Evolutionary conservation across 352 stramenopile genomes (phyloP).

Genomic region (Globisporangium ultimum): DNA sequence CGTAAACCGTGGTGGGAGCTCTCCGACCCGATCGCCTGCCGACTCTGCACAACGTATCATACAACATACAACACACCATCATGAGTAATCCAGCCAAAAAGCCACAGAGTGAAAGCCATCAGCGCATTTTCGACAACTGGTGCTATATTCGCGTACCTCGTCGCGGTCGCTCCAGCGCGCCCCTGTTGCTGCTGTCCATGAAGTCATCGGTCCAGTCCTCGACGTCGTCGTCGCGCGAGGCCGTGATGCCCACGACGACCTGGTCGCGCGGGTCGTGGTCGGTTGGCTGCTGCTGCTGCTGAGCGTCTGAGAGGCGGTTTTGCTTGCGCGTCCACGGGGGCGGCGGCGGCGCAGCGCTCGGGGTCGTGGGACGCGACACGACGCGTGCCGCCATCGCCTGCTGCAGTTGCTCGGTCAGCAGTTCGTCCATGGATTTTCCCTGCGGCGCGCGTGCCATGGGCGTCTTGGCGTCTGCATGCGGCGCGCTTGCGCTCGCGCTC

Average conservation of each 20-base stretch:
- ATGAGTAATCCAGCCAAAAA: too few species aligned
- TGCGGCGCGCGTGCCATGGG: too few species aligned
- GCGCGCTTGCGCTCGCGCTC: too few species aligned
- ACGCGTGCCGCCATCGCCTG: constrained; percentile 1
- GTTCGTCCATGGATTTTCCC: too few species aligned
- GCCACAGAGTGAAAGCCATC: too few species aligned
- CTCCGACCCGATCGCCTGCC: constrained; percentile 1
- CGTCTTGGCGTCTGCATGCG: too few species aligned
- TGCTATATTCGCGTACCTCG: too few species aligned
- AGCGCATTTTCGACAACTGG: too few species aligned
- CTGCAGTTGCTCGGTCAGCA: neutral
- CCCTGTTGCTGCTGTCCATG: constrained; percentile 17
- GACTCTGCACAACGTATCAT: neutral
- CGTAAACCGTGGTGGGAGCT: constrained; percentile 16
- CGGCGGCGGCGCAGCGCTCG: too few species aligned
- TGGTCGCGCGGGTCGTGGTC: constrained; percentile 26
- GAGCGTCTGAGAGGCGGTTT: constrained; percentile 14
- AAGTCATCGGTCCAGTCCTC: constrained; percentile 81
- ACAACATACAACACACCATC: neutral
- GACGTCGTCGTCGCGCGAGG: constrained; percentile 59
- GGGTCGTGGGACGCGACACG: neutral
- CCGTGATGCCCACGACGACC: constrained; percentile 70
- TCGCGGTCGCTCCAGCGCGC: neutral
- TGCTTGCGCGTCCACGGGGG: constrained; percentile 9
- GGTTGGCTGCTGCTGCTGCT: constrained; percentile 8